These are phyloP conservation scores for Fusarium sp. DNA, from an alignment of 2,329 filamentous ascomycete genomes.

Conservation along the genomic window DNA sequence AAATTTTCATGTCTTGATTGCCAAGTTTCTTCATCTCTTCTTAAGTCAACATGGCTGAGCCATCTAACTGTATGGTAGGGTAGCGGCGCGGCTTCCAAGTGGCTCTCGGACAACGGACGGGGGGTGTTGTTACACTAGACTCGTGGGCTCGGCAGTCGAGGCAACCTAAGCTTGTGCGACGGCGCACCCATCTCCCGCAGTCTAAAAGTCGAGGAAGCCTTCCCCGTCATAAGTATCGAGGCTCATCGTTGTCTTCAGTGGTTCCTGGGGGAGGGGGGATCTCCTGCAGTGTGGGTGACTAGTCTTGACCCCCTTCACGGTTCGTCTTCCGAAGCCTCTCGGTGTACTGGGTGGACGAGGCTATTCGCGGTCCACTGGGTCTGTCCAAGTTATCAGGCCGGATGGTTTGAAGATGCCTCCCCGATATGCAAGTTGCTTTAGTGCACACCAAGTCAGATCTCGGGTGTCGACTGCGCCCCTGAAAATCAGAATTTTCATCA, in stretches of 20 bases:
- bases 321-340: slow-evolving; percentile 24
- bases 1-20: background rate
- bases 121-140: slow-evolving; percentile 22
- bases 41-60: background rate
- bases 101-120: slow-evolving; percentile 14
- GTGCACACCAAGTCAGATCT: background rate
- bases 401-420: background rate
- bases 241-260: slow-evolving; percentile 14
- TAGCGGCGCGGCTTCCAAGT: slow-evolving; percentile 18
- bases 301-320: slow-evolving; percentile 20
- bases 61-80: slow-evolving; percentile 10
- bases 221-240: slow-evolving; percentile 29
- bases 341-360: slow-evolving; percentile 1
- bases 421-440: background rate
- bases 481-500: background rate
- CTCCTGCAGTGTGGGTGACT: slow-evolving; percentile 16
- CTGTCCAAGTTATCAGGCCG: background rate
- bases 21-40: background rate
- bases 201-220: slow-evolving; percentile 22
- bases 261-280: slow-evolving; percentile 17
- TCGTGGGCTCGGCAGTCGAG: slow-evolving; percentile 29
- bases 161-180: slow-evolving; percentile 14
- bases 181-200: slow-evolving; percentile 16
- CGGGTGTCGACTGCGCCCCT: background rate
- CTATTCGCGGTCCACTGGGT: slow-evolving; percentile 1